Evolutionary conservation across 2,329 filamentous ascomycete genomes (phyloP), one percentile per base, ranked within the genome.

Genomic region (Thermoascus crustaceus): DNA sequence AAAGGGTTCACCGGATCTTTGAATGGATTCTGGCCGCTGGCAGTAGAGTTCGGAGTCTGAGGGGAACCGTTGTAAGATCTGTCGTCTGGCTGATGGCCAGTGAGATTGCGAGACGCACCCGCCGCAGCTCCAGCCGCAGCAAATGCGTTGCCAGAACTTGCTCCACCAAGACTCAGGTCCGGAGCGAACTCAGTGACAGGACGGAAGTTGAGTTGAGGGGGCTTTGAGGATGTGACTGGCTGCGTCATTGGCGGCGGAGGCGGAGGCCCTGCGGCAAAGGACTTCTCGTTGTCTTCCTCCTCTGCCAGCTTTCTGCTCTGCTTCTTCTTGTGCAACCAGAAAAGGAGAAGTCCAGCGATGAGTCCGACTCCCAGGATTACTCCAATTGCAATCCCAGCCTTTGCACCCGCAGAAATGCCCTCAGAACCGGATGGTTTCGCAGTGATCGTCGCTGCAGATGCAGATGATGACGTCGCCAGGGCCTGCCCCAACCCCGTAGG

Each of bases 321-420:
- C 57, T 80, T 76, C 71, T 81, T 84, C 69, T 81, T 85, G 53
- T 74, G 80, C 55, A 87, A 73, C 41, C 85, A 58, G 58, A 93
- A 78, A 54, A 85, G 81, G 13, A 83, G 68, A 14, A 83, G 57
- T n/a, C 78, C 66, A 19, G 78, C 75, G 17, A 91, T 56, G 2
- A 80, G 60, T 20, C 80, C 74, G 17, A 94, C 49, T 32, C 75
- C 76, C 5, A 81, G 69, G 20, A 95, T 63, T 31, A 93, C 76
- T 52, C 87, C 88, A 54, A 95, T 79, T 4, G 82, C 85, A 42
- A 95, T 75, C 41, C 91, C 91, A 27, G 86, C 88, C 61, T 86
- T 91, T 19, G 64, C 68, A 34, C 65, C 66, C 10, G 54, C 52
- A 2, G 62, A 60, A 41, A 72, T 50, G 10, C 65, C 66, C 11